Base-by-base conservation (phyloP, 306 rosid genomes). In the Malus asiatica region DNA sequence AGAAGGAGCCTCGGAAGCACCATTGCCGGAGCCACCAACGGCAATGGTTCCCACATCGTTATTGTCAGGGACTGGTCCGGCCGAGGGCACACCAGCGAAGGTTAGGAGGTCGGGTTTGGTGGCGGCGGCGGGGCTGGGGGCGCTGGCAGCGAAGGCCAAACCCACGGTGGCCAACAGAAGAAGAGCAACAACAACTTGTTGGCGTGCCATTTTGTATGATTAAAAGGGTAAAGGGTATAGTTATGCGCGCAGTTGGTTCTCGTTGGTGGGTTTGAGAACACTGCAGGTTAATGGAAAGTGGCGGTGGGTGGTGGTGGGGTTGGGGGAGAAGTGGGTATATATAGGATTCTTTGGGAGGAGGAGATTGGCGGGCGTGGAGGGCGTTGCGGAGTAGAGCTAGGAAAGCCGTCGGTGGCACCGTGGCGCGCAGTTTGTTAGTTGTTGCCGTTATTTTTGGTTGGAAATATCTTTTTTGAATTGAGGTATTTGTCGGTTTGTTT, bases 191-290 rank as follows among this genome's bases (percentile, higher is more conserved):
- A 75, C 64, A 57, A 83, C 58, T 9, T 55, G 29, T 55, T 59
- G 81, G 70, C 89, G 89, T 46, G 88, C 89, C 97, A 93, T 91
- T 77, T 19, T 33, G 63, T 51, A 48, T 4, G 12, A 9, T 45
- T 6, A 75, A 2, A 58, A 65, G 44, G 45, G 22, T 32, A 32
- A 18, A 64, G 9, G 14, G 33, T 3, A 27, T 5, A 61, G 3
- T 32, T 71, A 2, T 9, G 48, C 16, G 51, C 8, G 70, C 80
- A 69, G 82, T 57, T 72, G 69, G 68, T 63, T 77, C 80, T 71
- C 32, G 46, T 71, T 42, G 22, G 45, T 8, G 38, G 4, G 44
- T 55, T 74, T 0, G 63, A 42, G 63, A 64, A 68, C 78, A 80
- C 87, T 63, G 84, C 84, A 63, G 70, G 46, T 25, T 35, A 33